Base-by-base conservation (phyloP, 192 early-diverging fungal genomes). In the Linnemannia elongata region DNA sequence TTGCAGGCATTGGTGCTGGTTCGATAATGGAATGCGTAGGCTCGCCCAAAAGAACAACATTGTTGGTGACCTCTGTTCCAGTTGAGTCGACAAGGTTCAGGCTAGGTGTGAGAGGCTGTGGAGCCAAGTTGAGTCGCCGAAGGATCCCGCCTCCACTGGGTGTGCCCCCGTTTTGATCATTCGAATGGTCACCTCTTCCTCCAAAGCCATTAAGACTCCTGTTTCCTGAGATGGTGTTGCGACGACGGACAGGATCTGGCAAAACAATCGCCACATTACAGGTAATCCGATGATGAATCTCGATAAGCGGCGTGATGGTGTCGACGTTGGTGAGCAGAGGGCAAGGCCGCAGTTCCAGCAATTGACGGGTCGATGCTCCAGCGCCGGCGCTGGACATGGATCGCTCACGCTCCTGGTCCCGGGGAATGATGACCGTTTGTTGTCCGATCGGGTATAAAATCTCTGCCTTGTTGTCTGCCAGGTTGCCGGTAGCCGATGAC, bases 381-480 rank as follows among this genome's bases (percentile, higher is more conserved):
- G 85, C 85, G 57, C 85, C 85, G n/a, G 85, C 79, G 57, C 80
- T 87, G 63, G 79, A 77, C 85, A 87, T 87, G 49, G 85, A 72
- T 49, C 79, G 52, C 39, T 87, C 85, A 33, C 85, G 49, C 24
- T 81, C 76, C 66, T 63, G 70, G 27, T 87, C 85, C 4, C 85
- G 79, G 3, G 85, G 85, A 30, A 87, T 81, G 49, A 87, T 81
- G 41, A 87, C 85, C 9, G 79, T 87, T 44, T 87, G 85, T 72
- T 87, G 85, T 71, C 85, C 85, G 75, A 81, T 78, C 42, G 85
- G 85, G 79, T 87, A 87, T 81, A 87, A 36, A 78, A 81, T 81
- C 80, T 87, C 79, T 68, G 85, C 78, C 72, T 87, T 87, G 85
- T 87, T 87, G 69, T 81, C 85, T 39, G 85, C 72, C 33, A 69